phyloP scores from a whole-genome alignment of 176 grass and related monocot species.

The Ananas comosus region DNA sequence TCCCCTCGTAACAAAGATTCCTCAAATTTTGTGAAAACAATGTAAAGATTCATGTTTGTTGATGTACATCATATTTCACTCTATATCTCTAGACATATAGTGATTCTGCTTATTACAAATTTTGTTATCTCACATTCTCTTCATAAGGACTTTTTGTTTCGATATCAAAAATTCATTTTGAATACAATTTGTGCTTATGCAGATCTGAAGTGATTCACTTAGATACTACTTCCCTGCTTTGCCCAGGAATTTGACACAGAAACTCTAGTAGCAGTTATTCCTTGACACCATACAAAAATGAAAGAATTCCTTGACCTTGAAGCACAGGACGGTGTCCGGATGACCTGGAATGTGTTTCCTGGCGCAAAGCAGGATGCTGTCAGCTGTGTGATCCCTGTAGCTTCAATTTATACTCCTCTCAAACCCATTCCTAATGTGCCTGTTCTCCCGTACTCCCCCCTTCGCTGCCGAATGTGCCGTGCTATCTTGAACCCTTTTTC shows the following conservation, averaged over 20 bases:
- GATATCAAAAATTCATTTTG: background rate
- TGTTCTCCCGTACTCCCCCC: conserved; percentile 58
- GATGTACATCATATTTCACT: no score
- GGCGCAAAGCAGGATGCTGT: conserved; percentile 68
- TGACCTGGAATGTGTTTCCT: conserved; percentile 91
- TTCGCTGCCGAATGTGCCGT: conserved; percentile 80
- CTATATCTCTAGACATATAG: no score
- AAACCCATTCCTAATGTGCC: conserved; percentile 48
- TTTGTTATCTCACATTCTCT: background rate
- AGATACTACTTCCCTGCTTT: background rate
- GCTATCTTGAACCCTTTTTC: conserved; percentile 80
- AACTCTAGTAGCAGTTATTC: background rate
- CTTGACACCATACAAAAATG: conserved; percentile 36
- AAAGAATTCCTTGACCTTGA: conserved; percentile 88
- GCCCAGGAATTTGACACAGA: background rate
- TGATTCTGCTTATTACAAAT: no score
- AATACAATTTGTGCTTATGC: background rate
- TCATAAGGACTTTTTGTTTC: background rate
- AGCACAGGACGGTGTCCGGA: conserved; percentile 69
- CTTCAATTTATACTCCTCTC: conserved; percentile 78
- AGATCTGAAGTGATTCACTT: background rate
- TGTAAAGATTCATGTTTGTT: no score
- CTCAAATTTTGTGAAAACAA: no score
- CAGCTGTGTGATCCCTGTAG: conserved; percentile 58
- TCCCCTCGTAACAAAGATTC: no score